Evolutionary conservation across 108 stramenopile species (phyloP), one percentile per base, ranked within the genome.

Genomic region (Pseudonitzschia delicatissima): DNA sequence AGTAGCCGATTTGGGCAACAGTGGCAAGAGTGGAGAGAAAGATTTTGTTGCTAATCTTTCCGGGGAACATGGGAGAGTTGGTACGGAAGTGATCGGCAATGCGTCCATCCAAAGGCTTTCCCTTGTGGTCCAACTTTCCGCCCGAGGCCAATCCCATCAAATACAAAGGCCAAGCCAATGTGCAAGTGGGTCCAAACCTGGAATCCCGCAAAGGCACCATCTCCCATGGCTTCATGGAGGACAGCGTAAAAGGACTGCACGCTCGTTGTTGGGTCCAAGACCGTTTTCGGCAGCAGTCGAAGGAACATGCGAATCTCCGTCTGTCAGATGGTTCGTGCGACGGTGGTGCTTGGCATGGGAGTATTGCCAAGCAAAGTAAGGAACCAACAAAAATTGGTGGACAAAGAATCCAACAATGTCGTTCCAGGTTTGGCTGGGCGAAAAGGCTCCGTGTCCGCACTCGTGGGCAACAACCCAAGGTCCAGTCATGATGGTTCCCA

Each of bases 381-480:
- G 99, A 27, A 99, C 99, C 36, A 99, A 80, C 50, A 99, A 78
- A 1, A 87, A 88, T 44, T 97, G 96, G 77, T 99, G 99, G 74
- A 96, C 72, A 52, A 99, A 62, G 70, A 90, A 93, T 55, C 99
- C 99, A 45, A 97, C 88, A 37, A 84, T 57, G 78, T 99, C 96
- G 73, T 99, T 99, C 65, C 96, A 84, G 28, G 84, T 75, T 76
- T 97, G 91, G 33, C 73, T 85, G 3, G 88, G 85, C 15, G 93
- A 94, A 69, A 98, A 99, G 62, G 97, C 96, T 44, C 96, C 96
- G 72, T 99, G 99, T 48, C 99, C 99, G 67, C 98, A 98, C 66
- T 99, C 99, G 71, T 99, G 99, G 1, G 94, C 98, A 2, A 99
- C 69, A 26, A 99, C 99, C 99, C 99, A 99, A 26, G 96, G 96